These are phyloP conservation scores for Trichosporon faecale DNA, from an alignment of 1,284 basidiomycete genomes.

Conservation along the genomic window DNA sequence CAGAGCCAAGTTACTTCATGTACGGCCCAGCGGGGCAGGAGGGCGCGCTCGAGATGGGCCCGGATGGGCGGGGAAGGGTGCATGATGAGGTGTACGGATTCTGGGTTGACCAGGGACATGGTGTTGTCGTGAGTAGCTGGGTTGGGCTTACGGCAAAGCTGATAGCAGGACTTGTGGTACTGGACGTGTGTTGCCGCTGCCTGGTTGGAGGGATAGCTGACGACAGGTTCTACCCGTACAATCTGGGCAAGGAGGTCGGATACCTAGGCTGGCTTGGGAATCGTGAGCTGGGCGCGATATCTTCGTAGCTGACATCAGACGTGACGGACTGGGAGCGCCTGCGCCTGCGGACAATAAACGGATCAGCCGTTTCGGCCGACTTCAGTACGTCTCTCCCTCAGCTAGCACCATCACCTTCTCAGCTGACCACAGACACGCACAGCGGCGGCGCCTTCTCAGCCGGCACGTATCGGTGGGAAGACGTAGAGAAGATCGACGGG, in stretches of 20 bases:
- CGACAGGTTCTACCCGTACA: constrained; percentile 48
- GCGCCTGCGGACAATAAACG: constrained; percentile 43
- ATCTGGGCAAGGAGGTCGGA: constrained; percentile 46
- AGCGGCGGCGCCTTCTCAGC: constrained; percentile 39
- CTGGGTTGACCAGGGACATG: constrained; percentile 43
- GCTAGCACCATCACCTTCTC: background rate
- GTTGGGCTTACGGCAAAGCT: background rate
- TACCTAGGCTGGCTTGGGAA: constrained; percentile 46
- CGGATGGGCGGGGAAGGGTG: constrained; percentile 34
- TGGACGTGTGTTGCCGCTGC: constrained; percentile 46
- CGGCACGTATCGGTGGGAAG: constrained; percentile 45
- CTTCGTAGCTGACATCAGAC: constrained; percentile 27
- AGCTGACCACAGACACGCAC: constrained; percentile 34
- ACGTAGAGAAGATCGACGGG: constrained; percentile 33
- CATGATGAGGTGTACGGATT: constrained; percentile 46
- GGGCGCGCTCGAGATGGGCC: constrained; percentile 23
- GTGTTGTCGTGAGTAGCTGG: constrained; percentile 38
- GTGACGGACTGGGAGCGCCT: constrained; percentile 49
- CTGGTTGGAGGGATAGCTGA: constrained; percentile 3
- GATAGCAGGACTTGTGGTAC: constrained; percentile 43
- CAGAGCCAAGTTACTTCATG: constrained; percentile 35
- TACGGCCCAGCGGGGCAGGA: constrained; percentile 39
- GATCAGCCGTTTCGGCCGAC: constrained; percentile 41
- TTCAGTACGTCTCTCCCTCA: constrained; percentile 33
- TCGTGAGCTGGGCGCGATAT: constrained; percentile 29